phyloP scores from a whole-genome alignment of 305 asterid species.

The Ajuga reptans region DNA sequence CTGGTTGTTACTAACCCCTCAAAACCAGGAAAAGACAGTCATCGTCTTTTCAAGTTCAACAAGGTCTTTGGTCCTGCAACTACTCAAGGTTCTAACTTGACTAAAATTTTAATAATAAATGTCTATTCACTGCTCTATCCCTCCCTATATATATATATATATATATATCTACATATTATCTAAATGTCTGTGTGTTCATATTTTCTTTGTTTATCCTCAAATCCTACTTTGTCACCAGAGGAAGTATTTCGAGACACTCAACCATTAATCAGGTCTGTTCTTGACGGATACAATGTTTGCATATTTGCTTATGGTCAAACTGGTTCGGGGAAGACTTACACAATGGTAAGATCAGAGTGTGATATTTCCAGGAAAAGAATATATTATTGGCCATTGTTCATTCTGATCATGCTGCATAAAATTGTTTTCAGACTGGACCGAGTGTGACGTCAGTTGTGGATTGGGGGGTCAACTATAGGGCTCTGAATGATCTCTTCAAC shows the following conservation, averaged over 20 bases:
- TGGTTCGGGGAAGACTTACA: conserved; percentile 91
- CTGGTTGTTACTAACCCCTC: conserved; percentile 70
- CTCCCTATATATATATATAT: not conserved
- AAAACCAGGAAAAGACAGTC: conserved; percentile 80
- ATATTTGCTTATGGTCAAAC: conserved; percentile 97
- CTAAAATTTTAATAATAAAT: not conserved
- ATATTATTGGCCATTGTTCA: not conserved
- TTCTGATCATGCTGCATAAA: conserved; percentile 15
- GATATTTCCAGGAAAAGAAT: not conserved
- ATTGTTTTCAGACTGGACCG: conserved; percentile 65
- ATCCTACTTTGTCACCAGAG: conserved; percentile 40
- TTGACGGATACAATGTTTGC: conserved; percentile 92
- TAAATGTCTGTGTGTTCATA: not conserved
- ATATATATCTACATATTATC: no score
- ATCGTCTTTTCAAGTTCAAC: conserved; percentile 83
- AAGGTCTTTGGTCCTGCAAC: conserved; percentile 74
- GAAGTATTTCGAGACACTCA: conserved; percentile 86
- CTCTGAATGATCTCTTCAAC: conserved; percentile 80
- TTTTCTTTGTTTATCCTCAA: conserved; percentile 4
- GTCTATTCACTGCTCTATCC: not conserved
- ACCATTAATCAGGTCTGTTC: conserved; percentile 88
- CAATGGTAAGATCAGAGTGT: conserved; percentile 54
- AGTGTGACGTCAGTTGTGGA: conserved; percentile 52
- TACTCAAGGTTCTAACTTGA: conserved; percentile 64
- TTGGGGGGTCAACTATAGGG: conserved; percentile 96